Evolutionary conservation across 202 grass and related monocot species (phyloP).

Genomic region (Setaria italica): DNA sequence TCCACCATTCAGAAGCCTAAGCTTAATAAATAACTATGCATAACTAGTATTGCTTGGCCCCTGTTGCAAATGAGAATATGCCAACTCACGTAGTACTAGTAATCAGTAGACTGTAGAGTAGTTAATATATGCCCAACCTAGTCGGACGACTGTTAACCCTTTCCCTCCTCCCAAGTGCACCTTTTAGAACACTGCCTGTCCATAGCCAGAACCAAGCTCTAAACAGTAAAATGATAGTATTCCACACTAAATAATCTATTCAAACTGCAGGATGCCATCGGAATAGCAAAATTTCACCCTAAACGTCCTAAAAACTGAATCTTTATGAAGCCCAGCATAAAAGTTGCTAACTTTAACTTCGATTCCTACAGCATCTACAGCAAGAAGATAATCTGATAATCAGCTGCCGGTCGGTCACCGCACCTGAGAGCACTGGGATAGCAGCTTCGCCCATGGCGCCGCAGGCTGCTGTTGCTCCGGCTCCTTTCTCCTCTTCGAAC

Average conservation of each 20-base stretch:
- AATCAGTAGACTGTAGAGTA: neutral
- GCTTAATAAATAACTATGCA: neutral
- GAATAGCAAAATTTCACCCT: neutral
- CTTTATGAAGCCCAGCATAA: slow-evolving; percentile 17
- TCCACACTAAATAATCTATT: slow-evolving; percentile 17
- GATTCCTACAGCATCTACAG: slow-evolving; percentile 23
- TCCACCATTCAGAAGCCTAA: neutral
- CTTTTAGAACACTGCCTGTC: neutral
- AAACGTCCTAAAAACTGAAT: slow-evolving; percentile 35
- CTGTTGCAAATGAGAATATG: neutral
- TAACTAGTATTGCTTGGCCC: neutral
- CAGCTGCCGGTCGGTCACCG: neutral
- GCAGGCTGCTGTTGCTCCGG: slow-evolving; percentile 53
- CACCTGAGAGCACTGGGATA: slow-evolving; percentile 89
- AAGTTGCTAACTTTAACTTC: slow-evolving; percentile 23
- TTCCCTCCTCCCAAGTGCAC: neutral
- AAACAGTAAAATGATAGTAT: slow-evolving; percentile 15
- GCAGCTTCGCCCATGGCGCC: slow-evolving; percentile 83
- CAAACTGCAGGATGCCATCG: slow-evolving; percentile 3
- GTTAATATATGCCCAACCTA: slow-evolving; percentile 1
- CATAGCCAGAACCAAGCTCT: neutral
- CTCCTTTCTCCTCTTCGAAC: slow-evolving; percentile 52
- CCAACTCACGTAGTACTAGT: neutral
- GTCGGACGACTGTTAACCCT: neutral
- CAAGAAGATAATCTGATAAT: neutral